A percentile compares a stretch with the other conserved stretches of the same genome.
Conservation (phyloP, 23 red algal species). For the Gracilaria domingensis region DNA sequence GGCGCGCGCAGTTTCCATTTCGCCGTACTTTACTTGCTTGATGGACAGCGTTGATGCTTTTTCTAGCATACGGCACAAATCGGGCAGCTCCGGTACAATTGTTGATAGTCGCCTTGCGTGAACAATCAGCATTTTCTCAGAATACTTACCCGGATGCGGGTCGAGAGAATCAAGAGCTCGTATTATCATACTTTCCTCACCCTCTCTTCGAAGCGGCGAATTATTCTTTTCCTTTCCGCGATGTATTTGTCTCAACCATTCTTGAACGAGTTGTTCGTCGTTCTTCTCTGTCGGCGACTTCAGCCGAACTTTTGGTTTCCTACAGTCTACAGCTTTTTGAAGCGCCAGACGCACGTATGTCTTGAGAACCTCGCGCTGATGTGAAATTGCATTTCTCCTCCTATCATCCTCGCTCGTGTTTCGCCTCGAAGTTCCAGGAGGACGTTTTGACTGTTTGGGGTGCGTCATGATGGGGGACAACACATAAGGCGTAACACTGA, state of each 20-base stretch:
- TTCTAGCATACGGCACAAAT: neutral
- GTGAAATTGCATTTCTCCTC: neutral
- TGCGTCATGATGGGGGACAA: neutral
- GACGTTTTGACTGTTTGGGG: neutral
- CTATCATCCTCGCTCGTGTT: neutral
- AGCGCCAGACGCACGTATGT: constrained; percentile 3
- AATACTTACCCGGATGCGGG: neutral
- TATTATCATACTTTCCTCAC: constrained; percentile 1
- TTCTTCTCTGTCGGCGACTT: neutral
- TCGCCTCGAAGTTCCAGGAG: neutral
- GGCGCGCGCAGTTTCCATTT: constrained; percentile 5
- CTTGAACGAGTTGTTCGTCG: neutral
- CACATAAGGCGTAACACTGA: neutral
- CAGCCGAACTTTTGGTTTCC: too few species aligned
- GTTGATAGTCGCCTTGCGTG: neutral
- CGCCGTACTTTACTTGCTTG: constrained; percentile 29
- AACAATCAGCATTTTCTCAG: neutral
- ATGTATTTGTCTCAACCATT: constrained; percentile 8
- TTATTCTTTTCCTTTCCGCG: neutral
- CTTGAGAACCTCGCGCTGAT: constrained; percentile 15
- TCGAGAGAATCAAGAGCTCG: neutral
- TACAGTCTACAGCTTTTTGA: neutral
- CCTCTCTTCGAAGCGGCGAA: neutral
- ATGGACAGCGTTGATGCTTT: neutral
- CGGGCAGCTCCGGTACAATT: constrained; percentile 10